Percentiles rank a stretch among this genome's conserved stretches.
Evolutionary conservation across 768 basidiomycete species (phyloP).

Genomic region (Exidia glandulosa): DNA sequence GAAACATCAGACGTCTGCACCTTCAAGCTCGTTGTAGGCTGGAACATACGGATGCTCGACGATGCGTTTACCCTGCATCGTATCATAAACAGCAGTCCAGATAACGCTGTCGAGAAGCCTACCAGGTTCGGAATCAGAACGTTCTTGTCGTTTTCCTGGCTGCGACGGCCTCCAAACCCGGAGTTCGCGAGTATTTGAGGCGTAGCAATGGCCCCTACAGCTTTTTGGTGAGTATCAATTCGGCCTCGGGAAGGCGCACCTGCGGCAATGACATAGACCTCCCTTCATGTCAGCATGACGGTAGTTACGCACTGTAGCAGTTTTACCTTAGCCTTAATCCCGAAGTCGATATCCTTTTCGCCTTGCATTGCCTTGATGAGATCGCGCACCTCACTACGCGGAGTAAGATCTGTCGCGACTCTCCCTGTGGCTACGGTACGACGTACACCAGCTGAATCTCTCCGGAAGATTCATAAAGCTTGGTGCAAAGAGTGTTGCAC

Average conservation of each 20-base stretch:
- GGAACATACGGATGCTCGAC: conserved; percentile 13
- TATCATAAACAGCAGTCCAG: background rate
- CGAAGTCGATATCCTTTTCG: background rate
- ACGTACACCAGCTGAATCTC: background rate
- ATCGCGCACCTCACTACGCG: background rate
- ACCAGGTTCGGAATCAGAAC: conserved; percentile 10
- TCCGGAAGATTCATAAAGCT: background rate
- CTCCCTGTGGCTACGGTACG: too few species aligned
- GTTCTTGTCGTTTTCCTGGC: background rate
- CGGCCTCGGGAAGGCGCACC: too few species aligned
- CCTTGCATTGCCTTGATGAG: background rate
- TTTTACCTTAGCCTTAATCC: background rate
- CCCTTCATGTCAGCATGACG: background rate
- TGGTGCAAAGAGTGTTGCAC: conserved; percentile 10
- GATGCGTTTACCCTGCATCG: conserved; percentile 10
- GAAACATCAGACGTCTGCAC: background rate
- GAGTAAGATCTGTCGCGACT: too few species aligned
- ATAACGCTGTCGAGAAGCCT: background rate
- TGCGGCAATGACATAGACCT: conserved; percentile 11
- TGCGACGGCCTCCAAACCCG: background rate
- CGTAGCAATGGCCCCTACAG: background rate
- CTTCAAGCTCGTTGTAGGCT: background rate
- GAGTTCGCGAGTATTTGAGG: conserved; percentile 12
- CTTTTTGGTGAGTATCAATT: conserved; percentile 9
- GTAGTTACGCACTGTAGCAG: too few species aligned